Evolutionary conservation across 495 filamentous ascomycete species (phyloP).

Genomic region (Annulohypoxylon maeteangense): DNA sequence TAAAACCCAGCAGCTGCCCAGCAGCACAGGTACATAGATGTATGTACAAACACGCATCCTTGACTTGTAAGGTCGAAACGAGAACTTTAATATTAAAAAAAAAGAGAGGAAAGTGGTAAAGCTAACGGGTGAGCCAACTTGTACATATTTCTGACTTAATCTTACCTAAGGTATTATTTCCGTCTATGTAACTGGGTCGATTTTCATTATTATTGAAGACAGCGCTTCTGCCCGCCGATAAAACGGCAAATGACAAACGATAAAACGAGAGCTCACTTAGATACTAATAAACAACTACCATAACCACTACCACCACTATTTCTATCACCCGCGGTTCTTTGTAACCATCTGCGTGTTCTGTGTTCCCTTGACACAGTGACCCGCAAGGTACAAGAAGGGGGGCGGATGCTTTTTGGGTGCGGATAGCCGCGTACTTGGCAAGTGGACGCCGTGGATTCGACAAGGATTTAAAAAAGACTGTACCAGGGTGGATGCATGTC

Average conservation of each 20-base stretch:
- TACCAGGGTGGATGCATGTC: conserved; percentile 34
- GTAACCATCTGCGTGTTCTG: conserved; percentile 22
- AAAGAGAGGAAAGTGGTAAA: conserved; percentile 4
- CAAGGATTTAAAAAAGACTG: conserved; percentile 33
- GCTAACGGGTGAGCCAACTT: conserved; percentile 10
- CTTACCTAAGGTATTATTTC: neutral
- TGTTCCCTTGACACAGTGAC: conserved; percentile 30
- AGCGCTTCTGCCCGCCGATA: neutral
- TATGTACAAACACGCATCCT: neutral
- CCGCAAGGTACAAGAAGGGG: conserved; percentile 39
- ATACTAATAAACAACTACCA: neutral
- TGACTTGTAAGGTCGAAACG: conserved; percentile 10
- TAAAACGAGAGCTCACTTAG: neutral
- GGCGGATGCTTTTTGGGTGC: conserved; percentile 23
- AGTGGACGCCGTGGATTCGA: conserved; percentile 40
- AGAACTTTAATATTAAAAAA: conserved; percentile 4
- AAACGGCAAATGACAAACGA: neutral
- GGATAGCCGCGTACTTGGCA: conserved; percentile 43
- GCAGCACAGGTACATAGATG: neutral
- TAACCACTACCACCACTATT: neutral
- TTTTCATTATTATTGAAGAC: neutral
- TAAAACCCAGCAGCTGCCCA: neutral
- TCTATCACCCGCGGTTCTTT: neutral
- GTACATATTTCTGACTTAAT: conserved; percentile 12
- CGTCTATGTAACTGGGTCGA: neutral